These are phyloP conservation scores for Cornus kousa DNA, from an alignment of 148 eudicot genomes.

Conservation along the genomic window DNA sequence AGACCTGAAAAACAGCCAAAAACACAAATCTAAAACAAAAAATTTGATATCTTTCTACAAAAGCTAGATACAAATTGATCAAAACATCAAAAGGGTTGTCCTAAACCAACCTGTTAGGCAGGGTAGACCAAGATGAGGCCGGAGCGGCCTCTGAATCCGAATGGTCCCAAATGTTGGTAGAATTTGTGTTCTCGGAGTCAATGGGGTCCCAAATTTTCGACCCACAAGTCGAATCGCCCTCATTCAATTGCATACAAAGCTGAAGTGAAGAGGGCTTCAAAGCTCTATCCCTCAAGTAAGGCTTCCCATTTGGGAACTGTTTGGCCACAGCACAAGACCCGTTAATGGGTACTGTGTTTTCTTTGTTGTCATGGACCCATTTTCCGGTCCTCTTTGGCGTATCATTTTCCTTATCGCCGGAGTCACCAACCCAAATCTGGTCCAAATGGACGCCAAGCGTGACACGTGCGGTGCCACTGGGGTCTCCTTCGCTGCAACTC, in stretches of 20 bases:
- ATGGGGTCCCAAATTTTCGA: conserved; percentile 42
- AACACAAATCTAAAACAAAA: conserved; percentile 5
- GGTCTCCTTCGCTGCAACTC: conserved; percentile 35
- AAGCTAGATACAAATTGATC: neutral
- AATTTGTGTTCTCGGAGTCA: conserved; percentile 46
- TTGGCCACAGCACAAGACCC: conserved; percentile 6
- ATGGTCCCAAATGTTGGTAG: conserved; percentile 71
- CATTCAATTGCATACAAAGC: conserved; percentile 70
- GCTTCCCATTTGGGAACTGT: conserved; percentile 30
- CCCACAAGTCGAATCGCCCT: conserved; percentile 57
- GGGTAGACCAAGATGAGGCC: conserved; percentile 88
- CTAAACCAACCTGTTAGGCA: conserved; percentile 68
- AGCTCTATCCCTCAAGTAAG: conserved; percentile 34
- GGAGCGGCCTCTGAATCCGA: conserved; percentile 98
- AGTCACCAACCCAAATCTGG: conserved; percentile 6
- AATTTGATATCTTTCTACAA: neutral
- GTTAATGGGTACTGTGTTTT: conserved; percentile 38
- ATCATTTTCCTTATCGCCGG: conserved; percentile 53
- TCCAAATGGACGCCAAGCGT: conserved; percentile 27
- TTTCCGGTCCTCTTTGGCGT: conserved; percentile 21
- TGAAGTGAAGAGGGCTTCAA: conserved; percentile 79
- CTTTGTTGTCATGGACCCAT: conserved; percentile 34
- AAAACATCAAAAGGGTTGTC: neutral
- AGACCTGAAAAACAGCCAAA: conserved; percentile 45
- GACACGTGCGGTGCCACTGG: neutral